Percentiles rank a stretch among this genome's conserved stretches.
Evolutionary conservation across 495 filamentous ascomycete genomes (phyloP).

Genomic region (Glonium stellatum): DNA sequence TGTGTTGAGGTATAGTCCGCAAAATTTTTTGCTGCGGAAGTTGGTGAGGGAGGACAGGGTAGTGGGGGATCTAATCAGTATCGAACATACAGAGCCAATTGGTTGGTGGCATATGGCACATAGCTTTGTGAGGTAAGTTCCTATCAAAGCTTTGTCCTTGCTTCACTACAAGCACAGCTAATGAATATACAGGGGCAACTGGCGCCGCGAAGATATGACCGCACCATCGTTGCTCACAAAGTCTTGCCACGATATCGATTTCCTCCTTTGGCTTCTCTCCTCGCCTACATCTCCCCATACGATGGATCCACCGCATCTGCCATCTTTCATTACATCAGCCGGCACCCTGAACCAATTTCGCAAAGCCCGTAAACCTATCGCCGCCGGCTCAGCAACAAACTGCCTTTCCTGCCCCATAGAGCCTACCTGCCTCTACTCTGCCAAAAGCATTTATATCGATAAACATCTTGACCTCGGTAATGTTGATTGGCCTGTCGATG

Average conservation of each 20-base stretch:
- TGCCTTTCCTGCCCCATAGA: conserved; percentile 75
- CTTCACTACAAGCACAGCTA: no score
- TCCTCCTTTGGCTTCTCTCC: conserved; percentile 80
- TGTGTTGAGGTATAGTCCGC: conserved; percentile 64
- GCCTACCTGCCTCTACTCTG: conserved; percentile 69
- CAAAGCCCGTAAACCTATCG: conserved; percentile 60
- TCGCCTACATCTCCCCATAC: conserved; percentile 46
- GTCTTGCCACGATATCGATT: conserved; percentile 89
- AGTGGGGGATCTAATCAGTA: conserved; percentile 78
- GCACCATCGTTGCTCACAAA: conserved; percentile 84
- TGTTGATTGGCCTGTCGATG: conserved; percentile 72
- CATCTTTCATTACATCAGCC: conserved; percentile 60
- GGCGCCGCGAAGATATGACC: conserved; percentile 67
- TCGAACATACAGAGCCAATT: conserved; percentile 89
- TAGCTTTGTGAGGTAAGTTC: conserved; percentile 68
- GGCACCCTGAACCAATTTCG: conserved; percentile 71
- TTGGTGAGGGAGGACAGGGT: conserved; percentile 63
- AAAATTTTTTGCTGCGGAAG: conserved; percentile 76
- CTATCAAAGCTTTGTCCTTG: not conserved
- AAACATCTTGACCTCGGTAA: conserved; percentile 53
- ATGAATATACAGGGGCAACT: conserved; percentile 60
- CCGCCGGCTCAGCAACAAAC: conserved; percentile 74
- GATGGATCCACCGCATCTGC: conserved; percentile 60
- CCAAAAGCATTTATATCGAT: conserved; percentile 68
- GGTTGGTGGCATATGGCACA: conserved; percentile 96